phyloP scores from a whole-genome alignment of 106 monocot species.

The Allium cepa region DNA sequence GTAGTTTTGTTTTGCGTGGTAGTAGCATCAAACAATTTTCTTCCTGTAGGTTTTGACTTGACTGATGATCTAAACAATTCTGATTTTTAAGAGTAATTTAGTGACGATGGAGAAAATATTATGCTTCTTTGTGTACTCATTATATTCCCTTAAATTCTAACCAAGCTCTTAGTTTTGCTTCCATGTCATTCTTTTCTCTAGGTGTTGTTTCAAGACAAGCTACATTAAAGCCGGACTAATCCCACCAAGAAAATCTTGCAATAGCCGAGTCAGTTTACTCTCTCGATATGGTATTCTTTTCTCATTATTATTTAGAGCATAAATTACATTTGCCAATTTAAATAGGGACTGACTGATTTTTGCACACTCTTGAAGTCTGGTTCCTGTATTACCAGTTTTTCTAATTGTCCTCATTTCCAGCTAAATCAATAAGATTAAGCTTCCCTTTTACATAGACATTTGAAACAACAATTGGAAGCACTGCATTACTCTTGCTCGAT shows the following conservation, averaged over 20 bases:
- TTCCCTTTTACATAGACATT: constrained; percentile 50
- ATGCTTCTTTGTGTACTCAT: constrained; percentile 47
- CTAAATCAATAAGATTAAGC: constrained; percentile 89
- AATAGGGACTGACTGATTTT: constrained; percentile 95
- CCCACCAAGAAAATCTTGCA: constrained; percentile 93
- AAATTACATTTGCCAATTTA: constrained; percentile 68
- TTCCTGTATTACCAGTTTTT: constrained; percentile 72
- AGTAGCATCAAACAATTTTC: constrained; percentile 61
- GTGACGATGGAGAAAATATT: constrained; percentile 29
- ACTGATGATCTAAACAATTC: constrained; percentile 10
- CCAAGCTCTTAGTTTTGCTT: constrained; percentile 76
- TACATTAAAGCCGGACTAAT: constrained; percentile 72
- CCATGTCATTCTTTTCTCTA: constrained; percentile 76
- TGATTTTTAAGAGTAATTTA: constrained; percentile 21
- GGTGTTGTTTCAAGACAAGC: constrained; percentile 84
- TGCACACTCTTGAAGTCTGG: constrained; percentile 77
- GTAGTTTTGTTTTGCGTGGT: neutral
- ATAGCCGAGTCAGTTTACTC: constrained; percentile 83
- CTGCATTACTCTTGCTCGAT: constrained; percentile 84
- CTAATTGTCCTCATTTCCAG: constrained; percentile 96
- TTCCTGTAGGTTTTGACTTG: constrained; percentile 41
- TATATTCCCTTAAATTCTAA: constrained; percentile 43
- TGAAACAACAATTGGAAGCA: constrained; percentile 47
- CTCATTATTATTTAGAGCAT: constrained; percentile 71
- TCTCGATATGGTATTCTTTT: constrained; percentile 73